These are phyloP conservation scores for Suzukiozyma palmioleophila DNA, from an alignment of 1,139 yeast genomes.

Conservation along the genomic window DNA sequence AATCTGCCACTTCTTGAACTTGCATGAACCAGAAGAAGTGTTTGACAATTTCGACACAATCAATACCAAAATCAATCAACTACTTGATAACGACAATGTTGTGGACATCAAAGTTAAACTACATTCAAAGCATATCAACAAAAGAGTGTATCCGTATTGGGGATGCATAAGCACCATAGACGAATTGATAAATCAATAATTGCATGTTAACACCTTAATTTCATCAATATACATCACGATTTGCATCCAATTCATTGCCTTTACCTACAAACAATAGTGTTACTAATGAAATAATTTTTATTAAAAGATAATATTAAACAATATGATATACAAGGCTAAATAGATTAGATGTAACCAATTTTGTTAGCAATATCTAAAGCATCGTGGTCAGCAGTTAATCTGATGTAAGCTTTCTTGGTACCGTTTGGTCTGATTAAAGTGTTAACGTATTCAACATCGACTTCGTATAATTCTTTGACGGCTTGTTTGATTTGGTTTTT, in stretches of 20 bases:
- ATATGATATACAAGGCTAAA: conserved; percentile 2
- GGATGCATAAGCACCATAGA: conserved; percentile 7
- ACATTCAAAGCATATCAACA: background rate
- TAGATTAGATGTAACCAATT: conserved; percentile 85
- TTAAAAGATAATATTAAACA: conserved; percentile 1
- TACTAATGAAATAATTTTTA: conserved; percentile 1
- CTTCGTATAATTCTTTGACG: conserved; percentile 96
- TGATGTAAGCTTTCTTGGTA: conserved; percentile 99
- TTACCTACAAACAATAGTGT: background rate
- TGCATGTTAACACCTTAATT: too few relatives aligned
- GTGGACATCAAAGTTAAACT: background rate
- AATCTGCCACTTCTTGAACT: conserved; percentile 22
- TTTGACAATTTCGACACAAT: conserved; percentile 6
- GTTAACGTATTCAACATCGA: conserved; percentile 91
- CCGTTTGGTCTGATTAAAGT: conserved; percentile 98
- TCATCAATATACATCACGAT: too few relatives aligned
- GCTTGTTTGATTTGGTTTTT: conserved; percentile 98
- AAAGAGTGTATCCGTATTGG: conserved; percentile 10
- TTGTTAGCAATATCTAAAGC: conserved; percentile 99
- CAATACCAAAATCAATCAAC: conserved; percentile 4
- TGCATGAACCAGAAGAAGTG: conserved; percentile 27
- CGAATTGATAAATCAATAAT: conserved; percentile 2
- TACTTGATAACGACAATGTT: conserved; percentile 4
- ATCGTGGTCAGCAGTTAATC: conserved; percentile 98
- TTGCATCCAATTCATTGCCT: too few relatives aligned